A percentile compares a stretch with the other conserved stretches of the same genome.
Evolutionary conservation across 202 grass and related monocot genomes (phyloP).

Genomic region (Schoenoplectus triqueter): DNA sequence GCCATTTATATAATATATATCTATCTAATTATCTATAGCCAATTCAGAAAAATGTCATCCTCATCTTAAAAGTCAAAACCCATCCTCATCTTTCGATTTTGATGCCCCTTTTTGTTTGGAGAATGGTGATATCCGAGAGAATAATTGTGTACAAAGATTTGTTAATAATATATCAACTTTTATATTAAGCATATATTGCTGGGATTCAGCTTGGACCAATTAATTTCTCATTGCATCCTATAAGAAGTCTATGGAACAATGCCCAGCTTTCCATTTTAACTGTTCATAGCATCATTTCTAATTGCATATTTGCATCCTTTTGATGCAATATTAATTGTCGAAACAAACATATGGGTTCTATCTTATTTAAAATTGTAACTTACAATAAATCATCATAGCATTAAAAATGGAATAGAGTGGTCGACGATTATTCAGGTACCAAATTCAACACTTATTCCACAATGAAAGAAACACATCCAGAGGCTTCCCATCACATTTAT

Average conservation of each 20-base stretch:
- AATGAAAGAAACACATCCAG: background rate
- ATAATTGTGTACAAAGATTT: background rate
- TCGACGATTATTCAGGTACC: background rate
- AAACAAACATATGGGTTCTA: background rate
- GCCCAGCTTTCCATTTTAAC: background rate
- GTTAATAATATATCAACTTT: background rate
- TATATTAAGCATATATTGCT: background rate
- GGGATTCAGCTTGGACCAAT: background rate
- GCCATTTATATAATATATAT: background rate
- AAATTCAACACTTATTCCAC: background rate
- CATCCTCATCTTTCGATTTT: background rate
- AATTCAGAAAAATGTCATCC: background rate
- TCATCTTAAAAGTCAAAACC: background rate
- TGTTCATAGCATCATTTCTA: background rate
- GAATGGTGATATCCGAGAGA: background rate
- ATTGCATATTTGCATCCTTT: background rate
- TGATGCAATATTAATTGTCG: background rate
- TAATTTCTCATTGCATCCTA: background rate
- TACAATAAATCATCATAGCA: background rate
- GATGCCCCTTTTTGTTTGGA: conserved; percentile 12
- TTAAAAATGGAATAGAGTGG: background rate
- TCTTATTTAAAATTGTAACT: background rate
- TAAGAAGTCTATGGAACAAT: background rate
- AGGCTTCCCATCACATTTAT: background rate
- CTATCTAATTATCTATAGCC: background rate